These are phyloP conservation scores for Esteya vermicola DNA, from an alignment of 2,329 filamentous ascomycete genomes.

Conservation along the genomic window DNA sequence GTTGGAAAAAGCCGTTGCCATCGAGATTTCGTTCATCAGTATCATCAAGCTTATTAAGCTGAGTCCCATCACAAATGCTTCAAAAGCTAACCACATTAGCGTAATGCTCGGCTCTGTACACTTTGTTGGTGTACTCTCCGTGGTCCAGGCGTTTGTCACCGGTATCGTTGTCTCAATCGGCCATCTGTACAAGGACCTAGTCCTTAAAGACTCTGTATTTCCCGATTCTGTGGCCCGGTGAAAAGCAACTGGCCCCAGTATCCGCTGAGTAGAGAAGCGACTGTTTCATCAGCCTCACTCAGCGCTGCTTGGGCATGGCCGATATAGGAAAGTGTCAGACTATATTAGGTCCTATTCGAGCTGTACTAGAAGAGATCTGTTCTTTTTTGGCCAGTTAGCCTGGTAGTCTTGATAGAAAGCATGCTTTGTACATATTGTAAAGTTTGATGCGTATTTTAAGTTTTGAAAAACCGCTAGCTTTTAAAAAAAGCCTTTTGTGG, in stretches of 20 bases:
- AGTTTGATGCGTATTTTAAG: too few species aligned
- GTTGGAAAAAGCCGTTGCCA: not conserved
- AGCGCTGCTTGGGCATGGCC: not conserved
- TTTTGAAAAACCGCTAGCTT: too few species aligned
- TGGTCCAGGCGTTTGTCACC: not conserved
- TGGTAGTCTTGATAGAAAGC: too few species aligned
- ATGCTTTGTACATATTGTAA: too few species aligned
- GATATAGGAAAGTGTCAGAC: too few species aligned
- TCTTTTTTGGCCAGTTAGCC: too few species aligned
- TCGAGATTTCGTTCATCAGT: not conserved
- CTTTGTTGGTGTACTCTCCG: not conserved
- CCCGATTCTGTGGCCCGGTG: not conserved
- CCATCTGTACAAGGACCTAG: not conserved
- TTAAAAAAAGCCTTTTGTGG: too few species aligned
- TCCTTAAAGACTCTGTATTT: not conserved
- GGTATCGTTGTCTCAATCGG: too few species aligned
- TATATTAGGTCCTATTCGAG: too few species aligned
- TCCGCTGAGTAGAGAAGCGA: not conserved
- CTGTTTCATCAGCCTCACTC: not conserved
- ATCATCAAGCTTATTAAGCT: too few species aligned
- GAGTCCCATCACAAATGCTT: not conserved
- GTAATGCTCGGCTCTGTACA: not conserved
- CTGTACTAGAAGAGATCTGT: too few species aligned
- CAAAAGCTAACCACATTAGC: not conserved
- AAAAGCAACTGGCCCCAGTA: not conserved